These are phyloP conservation scores for Daldinia grandis DNA, from an alignment of 495 filamentous ascomycete genomes.

Conservation along the genomic window DNA sequence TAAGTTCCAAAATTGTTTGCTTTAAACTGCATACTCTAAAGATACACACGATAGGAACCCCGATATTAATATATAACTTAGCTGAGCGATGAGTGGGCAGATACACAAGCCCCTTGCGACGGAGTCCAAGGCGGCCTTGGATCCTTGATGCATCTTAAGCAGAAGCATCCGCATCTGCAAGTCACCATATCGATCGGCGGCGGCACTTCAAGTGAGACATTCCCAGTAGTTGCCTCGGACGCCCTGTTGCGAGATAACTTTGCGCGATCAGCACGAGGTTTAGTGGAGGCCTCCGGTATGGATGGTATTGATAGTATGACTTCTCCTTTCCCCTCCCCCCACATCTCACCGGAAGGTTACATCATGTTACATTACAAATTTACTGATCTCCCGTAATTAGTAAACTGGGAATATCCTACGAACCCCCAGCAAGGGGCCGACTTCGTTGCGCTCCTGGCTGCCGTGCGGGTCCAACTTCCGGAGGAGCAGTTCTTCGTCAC, in stretches of 20 bases:
- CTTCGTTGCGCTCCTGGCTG: constrained; percentile 75
- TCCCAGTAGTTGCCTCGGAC: constrained; percentile 75
- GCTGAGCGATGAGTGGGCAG: constrained; percentile 89
- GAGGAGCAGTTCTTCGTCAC: constrained; percentile 77
- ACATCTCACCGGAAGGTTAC: background rate
- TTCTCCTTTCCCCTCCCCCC: constrained; percentile 8
- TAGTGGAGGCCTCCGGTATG: constrained; percentile 78
- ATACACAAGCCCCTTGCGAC: constrained; percentile 80
- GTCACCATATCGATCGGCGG: constrained; percentile 90
- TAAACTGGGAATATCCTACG: constrained; percentile 91
- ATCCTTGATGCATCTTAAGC: constrained; percentile 78
- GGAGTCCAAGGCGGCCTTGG: constrained; percentile 79
- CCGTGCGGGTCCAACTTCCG: constrained; percentile 75
- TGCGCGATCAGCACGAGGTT: constrained; percentile 70
- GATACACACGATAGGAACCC: constrained; percentile 21
- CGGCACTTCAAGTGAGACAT: constrained; percentile 78
- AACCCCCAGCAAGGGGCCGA: constrained; percentile 72
- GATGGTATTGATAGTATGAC: constrained; percentile 88
- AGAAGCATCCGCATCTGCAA: constrained; percentile 76
- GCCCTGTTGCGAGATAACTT: constrained; percentile 71
- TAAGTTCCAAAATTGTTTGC: constrained; percentile 52
- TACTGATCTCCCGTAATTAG: constrained; percentile 45
- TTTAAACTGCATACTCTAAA: constrained; percentile 7
- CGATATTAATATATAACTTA: constrained; percentile 51
- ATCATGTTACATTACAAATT: constrained; percentile 17